phyloP scores from a whole-genome alignment of 495 filamentous ascomycete genomes.

The Aspergillus sparsus region DNA sequence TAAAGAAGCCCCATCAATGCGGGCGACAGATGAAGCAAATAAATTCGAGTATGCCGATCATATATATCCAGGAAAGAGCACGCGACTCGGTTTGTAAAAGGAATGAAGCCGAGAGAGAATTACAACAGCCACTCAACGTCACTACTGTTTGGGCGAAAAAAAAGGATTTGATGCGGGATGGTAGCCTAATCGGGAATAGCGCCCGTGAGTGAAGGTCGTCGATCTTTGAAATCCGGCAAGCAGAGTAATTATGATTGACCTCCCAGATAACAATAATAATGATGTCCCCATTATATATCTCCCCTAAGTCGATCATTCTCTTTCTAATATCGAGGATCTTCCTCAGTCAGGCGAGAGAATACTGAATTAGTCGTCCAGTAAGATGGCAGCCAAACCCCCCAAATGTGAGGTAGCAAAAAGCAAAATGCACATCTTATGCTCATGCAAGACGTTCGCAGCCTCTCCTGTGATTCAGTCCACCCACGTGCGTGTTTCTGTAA shows the following conservation, averaged over 20 bases:
- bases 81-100: constrained; percentile 5
- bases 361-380: background rate
- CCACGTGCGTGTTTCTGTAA: constrained; percentile 18
- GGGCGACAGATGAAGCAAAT: constrained; percentile 7
- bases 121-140: background rate
- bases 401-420: background rate
- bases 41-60: constrained; percentile 3
- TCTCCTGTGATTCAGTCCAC: constrained; percentile 4
- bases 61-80: background rate
- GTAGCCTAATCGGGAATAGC: background rate
- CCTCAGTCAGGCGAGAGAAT: background rate
- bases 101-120: background rate
- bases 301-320: background rate
- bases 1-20: constrained; percentile 16
- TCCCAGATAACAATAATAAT: background rate
- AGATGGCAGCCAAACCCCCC: background rate
- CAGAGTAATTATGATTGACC: background rate
- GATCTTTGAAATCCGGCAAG: background rate
- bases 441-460: constrained; percentile 14
- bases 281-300: background rate
- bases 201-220: background rate
- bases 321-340: background rate
- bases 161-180: background rate
- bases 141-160: background rate
- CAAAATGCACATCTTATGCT: background rate